phyloP scores from a whole-genome alignment of 2,329 filamentous ascomycete species.

The Aspergillus sp. region DNA sequence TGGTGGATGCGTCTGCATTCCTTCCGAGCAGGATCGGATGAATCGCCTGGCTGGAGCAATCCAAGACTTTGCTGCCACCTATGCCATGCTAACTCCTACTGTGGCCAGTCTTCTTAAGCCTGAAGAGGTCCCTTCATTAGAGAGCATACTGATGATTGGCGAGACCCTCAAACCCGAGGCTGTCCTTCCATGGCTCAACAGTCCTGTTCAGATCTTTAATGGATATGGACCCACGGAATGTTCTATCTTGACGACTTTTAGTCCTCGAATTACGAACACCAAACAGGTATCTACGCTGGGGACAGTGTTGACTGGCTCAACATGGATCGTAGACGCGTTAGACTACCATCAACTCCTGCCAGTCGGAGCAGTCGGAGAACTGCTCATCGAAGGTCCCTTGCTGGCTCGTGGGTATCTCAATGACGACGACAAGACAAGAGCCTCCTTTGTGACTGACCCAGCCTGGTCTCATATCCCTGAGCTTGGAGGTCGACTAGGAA shows the following conservation, averaged over 20 bases:
- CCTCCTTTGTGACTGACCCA: not conserved
- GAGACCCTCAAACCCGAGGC: not conserved
- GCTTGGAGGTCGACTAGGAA: not conserved
- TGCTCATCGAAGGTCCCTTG: not conserved
- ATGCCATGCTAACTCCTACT: not conserved
- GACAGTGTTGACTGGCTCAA: not conserved
- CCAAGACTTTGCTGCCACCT: not conserved
- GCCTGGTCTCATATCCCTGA: not conserved
- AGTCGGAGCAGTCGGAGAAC: not conserved
- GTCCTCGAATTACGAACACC: no score
- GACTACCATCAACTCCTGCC: not conserved
- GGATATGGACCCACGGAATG: not conserved
- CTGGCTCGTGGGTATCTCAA: not conserved
- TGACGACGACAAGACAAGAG: not conserved
- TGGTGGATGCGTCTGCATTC: not conserved
- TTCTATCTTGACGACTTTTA: not conserved
- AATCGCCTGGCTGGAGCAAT: not conserved
- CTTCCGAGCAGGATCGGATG: constrained; percentile 5
- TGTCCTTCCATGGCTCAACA: no score
- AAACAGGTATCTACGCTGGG: not conserved
- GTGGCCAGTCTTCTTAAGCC: not conserved
- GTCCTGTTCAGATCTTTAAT: not conserved
- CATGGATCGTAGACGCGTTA: not conserved
- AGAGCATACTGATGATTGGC: not conserved
- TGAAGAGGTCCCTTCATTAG: not conserved